Evolutionary conservation across 345 rosid species (phyloP).

Genomic region (Pistacia atlantica): DNA sequence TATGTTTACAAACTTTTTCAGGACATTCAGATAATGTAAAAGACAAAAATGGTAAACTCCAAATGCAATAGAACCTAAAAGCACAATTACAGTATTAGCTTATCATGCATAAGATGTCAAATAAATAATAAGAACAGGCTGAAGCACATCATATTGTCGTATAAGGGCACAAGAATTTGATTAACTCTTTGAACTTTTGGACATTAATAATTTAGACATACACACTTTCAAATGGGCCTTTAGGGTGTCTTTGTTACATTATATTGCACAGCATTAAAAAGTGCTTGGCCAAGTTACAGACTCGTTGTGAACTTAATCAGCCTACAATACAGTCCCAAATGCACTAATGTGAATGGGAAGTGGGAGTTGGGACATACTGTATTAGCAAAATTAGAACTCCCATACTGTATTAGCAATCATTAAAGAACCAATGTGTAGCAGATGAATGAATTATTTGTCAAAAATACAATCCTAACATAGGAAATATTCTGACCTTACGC

Average conservation of each 20-base stretch:
- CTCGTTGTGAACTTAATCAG: too few relatives aligned
- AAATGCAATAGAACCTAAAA: neutral
- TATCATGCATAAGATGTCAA: neutral
- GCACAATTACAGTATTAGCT: neutral
- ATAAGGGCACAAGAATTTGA: neutral
- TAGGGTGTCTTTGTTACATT: too few relatives aligned
- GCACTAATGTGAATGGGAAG: too few relatives aligned
- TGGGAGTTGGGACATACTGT: neutral
- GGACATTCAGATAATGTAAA: neutral
- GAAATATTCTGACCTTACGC: slow-evolving; percentile 40
- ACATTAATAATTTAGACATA: neutral
- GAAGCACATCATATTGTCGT: neutral
- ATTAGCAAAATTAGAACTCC: neutral
- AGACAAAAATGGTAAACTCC: neutral
- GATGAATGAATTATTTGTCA: neutral
- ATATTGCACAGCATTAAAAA: too few relatives aligned
- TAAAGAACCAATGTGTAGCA: neutral
- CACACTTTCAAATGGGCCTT: neutral
- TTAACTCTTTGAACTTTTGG: neutral
- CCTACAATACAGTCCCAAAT: too few relatives aligned
- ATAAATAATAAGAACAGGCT: neutral
- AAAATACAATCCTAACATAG: neutral
- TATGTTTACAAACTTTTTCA: slow-evolving; percentile 15
- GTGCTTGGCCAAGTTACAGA: too few relatives aligned
- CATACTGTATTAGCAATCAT: neutral